These are phyloP conservation scores for Paecilomyces sp. DNA, from an alignment of 2,329 filamentous ascomycete genomes.

Conservation along the genomic window DNA sequence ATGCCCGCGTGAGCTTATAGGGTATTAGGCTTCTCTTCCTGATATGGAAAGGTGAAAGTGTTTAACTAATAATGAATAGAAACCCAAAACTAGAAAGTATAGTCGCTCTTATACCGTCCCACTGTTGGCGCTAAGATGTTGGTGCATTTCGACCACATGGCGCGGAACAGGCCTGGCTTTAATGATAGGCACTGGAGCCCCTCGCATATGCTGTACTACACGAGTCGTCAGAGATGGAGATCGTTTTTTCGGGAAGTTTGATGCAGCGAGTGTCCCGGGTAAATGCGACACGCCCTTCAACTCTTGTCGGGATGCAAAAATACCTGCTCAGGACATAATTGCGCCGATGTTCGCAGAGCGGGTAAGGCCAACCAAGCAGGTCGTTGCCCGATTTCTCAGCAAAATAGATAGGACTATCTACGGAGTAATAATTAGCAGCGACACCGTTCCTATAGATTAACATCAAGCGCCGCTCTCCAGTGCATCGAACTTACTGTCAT, in stretches of 20 bases:
- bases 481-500: slow-evolving; percentile 3
- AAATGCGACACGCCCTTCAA: not conserved
- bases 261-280: not conserved
- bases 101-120: not conserved
- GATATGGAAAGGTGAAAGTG: not conserved
- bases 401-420: not conserved
- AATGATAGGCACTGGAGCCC: not conserved
- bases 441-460: not conserved
- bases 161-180: not conserved
- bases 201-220: not conserved
- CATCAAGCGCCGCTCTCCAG: not conserved
- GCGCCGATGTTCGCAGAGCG: not conserved
- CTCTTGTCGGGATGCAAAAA: not conserved
- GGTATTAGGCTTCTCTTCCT: not conserved
- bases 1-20: not conserved
- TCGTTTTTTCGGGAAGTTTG: not conserved
- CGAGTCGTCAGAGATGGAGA: not conserved
- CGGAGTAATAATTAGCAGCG: not conserved
- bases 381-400: not conserved
- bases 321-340: not conserved
- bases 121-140: not conserved
- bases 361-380: not conserved
- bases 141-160: not conserved
- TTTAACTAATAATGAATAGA: not conserved
- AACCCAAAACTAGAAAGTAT: not conserved